Percentiles rank a stretch among this genome's conserved stretches.
phyloP scores from a whole-genome alignment of 2,329 filamentous ascomycete species.

The Apiospora marii region DNA sequence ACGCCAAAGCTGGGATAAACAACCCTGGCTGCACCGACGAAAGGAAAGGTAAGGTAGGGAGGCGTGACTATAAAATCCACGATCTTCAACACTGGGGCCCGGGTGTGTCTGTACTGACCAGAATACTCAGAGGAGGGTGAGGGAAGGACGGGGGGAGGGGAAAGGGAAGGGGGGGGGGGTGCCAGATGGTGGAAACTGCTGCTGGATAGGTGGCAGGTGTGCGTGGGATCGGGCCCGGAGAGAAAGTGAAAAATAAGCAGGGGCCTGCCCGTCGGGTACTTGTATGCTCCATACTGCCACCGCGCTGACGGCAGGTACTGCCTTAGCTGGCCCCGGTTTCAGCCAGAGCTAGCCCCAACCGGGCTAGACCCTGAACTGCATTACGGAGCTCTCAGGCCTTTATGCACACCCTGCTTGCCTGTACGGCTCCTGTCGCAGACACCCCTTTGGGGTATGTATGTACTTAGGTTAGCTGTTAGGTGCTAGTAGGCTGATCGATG shows the following conservation, averaged over 20 bases:
- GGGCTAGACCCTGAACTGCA: neutral
- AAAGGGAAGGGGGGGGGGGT: conserved; percentile 12
- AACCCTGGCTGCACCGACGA: conserved; percentile 26
- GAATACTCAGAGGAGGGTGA: conserved; percentile 18
- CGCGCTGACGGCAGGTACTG: neutral
- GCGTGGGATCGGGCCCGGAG: conserved; percentile 17
- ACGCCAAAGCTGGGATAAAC: conserved; percentile 21
- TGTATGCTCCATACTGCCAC: neutral
- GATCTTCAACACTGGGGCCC: conserved; percentile 22
- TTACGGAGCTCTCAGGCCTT: conserved; percentile 15
- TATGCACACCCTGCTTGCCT: neutral
- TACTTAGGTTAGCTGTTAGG: too few relatives aligned
- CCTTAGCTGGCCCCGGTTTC: neutral
- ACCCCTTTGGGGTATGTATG: neutral
- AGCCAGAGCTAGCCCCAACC: neutral
- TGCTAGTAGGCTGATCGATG: neutral
- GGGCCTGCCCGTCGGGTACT: neutral
- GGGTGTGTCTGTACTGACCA: conserved; percentile 20
- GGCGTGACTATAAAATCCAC: conserved; percentile 21
- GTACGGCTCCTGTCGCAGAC: neutral
- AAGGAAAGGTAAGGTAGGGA: conserved; percentile 23
- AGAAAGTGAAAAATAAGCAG: conserved; percentile 8
- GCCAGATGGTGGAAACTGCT: conserved; percentile 17
- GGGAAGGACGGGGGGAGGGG: conserved; percentile 12
- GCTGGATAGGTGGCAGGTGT: conserved; percentile 15